A percentile compares a stretch with the other conserved stretches of the same genome.
phyloP scores from a whole-genome alignment of 768 basidiomycete species.

The Lactarius akahatsu region DNA sequence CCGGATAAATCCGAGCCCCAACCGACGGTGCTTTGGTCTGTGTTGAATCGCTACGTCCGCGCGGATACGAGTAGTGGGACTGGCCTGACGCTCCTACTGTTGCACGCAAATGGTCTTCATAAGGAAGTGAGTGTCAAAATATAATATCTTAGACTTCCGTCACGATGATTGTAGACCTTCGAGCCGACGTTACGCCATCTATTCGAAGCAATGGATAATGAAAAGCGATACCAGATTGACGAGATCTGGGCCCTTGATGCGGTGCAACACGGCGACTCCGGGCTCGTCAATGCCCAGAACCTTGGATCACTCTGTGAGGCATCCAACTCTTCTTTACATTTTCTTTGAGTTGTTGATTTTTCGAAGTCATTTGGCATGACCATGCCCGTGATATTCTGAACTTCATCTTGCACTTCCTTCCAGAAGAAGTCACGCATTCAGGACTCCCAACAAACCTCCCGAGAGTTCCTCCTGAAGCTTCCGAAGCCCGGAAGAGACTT shows the following conservation, averaged over 20 bases:
- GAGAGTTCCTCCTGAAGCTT: slow-evolving; percentile 46
- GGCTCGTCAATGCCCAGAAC: slow-evolving; percentile 57
- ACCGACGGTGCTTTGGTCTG: slow-evolving; percentile 58
- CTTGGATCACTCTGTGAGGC: slow-evolving; percentile 60
- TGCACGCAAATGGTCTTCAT: slow-evolving; percentile 85
- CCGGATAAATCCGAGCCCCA: slow-evolving; percentile 26
- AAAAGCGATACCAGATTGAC: slow-evolving; percentile 45
- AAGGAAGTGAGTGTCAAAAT: slow-evolving; percentile 64
- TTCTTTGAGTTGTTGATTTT: neutral
- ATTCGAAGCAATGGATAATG: slow-evolving; percentile 43
- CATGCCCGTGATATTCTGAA: slow-evolving; percentile 75
- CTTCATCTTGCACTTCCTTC: slow-evolving; percentile 69
- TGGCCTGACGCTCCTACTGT: slow-evolving; percentile 70
- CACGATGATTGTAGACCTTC: slow-evolving; percentile 57
- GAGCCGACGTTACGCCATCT: slow-evolving; percentile 63
- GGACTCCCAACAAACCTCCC: slow-evolving; percentile 53
- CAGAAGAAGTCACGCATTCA: slow-evolving; percentile 38
- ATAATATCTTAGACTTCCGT: neutral
- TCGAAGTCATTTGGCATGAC: slow-evolving; percentile 73
- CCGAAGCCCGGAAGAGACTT: slow-evolving; percentile 40
- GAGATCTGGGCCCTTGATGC: slow-evolving; percentile 84
- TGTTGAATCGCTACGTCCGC: slow-evolving; percentile 66
- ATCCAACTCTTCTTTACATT: slow-evolving; percentile 20
- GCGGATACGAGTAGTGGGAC: slow-evolving; percentile 33
- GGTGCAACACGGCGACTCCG: slow-evolving; percentile 84